Evolutionary conservation across 2,329 filamentous ascomycete species (phyloP).

Genomic region (Alternaria incomplexa): DNA sequence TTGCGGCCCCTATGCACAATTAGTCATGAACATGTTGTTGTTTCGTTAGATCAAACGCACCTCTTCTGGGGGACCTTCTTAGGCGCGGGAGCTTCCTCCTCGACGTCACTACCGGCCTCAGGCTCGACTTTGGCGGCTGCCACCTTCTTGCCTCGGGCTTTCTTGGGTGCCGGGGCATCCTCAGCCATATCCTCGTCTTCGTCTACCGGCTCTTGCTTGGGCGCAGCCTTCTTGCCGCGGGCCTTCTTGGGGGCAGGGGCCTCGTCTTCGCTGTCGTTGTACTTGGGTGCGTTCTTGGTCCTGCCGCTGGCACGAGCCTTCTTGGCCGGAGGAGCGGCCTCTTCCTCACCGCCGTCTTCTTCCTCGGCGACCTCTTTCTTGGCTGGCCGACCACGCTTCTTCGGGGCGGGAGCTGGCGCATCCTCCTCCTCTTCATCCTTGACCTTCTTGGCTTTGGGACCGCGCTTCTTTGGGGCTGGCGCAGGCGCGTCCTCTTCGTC

Average conservation of each 20-base stretch:
- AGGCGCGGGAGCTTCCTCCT: slow-evolving; percentile 2
- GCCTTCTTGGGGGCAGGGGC: slow-evolving; percentile 40
- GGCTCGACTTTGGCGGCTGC: slow-evolving; percentile 19
- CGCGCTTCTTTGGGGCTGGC: slow-evolving; percentile 41
- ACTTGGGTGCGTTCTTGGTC: slow-evolving; percentile 10
- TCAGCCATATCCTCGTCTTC: slow-evolving; percentile 16
- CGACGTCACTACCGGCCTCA: slow-evolving; percentile 12
- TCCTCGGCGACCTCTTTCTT: slow-evolving; percentile 32
- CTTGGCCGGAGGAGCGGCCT: slow-evolving; percentile 26
- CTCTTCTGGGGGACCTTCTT: slow-evolving; percentile 37
- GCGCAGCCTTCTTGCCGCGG: slow-evolving; percentile 10
- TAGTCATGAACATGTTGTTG: neutral
- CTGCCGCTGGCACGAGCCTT: slow-evolving; percentile 21
- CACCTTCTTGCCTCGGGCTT: slow-evolving; percentile 41
- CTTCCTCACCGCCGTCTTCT: slow-evolving; percentile 24
- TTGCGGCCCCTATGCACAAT: slow-evolving; percentile 28
- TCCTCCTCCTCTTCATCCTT: slow-evolving; percentile 36
- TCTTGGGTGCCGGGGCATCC: slow-evolving; percentile 33
- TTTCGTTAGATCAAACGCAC: slow-evolving; percentile 12
- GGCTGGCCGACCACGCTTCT: slow-evolving; percentile 31
- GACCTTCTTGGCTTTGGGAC: slow-evolving; percentile 12
- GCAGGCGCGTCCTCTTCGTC: slow-evolving; percentile 36
- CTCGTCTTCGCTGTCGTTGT: slow-evolving; percentile 14
- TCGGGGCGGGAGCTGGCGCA: slow-evolving; percentile 34
- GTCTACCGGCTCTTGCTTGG: slow-evolving; percentile 11